Percentiles rank a stretch among this genome's conserved stretches.
These are phyloP conservation scores for Tetratostichococcus sp. DNA, from an alignment of 139 green algal genomes.

Conservation along the genomic window DNA sequence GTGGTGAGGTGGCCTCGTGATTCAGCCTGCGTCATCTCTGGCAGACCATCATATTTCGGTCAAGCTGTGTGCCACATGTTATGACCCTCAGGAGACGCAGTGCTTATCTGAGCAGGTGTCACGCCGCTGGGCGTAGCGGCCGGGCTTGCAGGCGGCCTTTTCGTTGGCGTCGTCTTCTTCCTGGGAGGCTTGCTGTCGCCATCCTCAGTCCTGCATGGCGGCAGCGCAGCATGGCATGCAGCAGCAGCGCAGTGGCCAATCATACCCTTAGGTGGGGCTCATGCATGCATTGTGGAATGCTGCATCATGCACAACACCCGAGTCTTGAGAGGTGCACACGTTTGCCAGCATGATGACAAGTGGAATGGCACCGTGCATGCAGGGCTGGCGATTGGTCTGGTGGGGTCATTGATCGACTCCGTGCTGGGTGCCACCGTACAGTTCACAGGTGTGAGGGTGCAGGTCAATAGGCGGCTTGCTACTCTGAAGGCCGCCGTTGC, in stretches of 20 bases:
- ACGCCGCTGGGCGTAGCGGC: conserved; percentile 66
- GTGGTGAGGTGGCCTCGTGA: no score
- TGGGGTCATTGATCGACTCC: conserved; percentile 85
- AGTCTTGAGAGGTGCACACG: no score
- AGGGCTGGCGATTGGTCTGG: conserved; percentile 36
- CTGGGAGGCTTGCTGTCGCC: conserved; percentile 23
- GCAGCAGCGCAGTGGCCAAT: conserved; percentile 21
- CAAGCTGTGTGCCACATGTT: no score
- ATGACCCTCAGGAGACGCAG: no score
- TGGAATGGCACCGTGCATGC: neutral
- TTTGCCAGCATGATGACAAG: no score
- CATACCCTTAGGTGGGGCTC: conserved; percentile 15
- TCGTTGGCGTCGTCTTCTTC: conserved; percentile 69
- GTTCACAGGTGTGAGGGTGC: no score
- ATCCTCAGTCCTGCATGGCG: neutral
- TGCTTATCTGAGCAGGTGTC: conserved; percentile 62
- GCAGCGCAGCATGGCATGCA: conserved; percentile 1
- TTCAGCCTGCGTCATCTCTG: no score
- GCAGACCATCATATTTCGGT: no score
- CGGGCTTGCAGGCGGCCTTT: conserved; percentile 63
- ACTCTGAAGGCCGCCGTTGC: no score
- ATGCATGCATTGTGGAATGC: no score
- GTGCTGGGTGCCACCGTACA: conserved; percentile 91
- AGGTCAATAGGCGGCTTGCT: no score
- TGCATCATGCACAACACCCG: neutral